These are phyloP conservation scores for Ogataea wickerhamii DNA, from an alignment of 805 yeast genomes.

Conservation along the genomic window DNA sequence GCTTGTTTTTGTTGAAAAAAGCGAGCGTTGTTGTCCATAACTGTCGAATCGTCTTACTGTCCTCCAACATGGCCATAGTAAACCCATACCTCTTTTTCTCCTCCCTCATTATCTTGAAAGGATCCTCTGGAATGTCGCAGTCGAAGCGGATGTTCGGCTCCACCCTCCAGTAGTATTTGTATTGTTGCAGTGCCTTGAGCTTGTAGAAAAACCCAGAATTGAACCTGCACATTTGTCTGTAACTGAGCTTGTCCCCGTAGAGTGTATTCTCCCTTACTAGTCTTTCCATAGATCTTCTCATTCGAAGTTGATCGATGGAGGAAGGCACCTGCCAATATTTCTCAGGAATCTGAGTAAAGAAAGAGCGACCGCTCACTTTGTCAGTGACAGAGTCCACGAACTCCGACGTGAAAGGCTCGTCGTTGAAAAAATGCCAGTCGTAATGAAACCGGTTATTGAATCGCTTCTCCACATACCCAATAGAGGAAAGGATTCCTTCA, in stretches of 20 bases:
- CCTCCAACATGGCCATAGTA: conserved; percentile 48
- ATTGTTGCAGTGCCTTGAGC: conserved; percentile 40
- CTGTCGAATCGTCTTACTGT: conserved; percentile 43
- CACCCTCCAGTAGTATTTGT: conserved; percentile 57
- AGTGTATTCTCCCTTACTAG: conserved; percentile 35
- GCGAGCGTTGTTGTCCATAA: conserved; percentile 46
- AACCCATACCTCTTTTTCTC: conserved; percentile 47
- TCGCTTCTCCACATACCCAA: conserved; percentile 35
- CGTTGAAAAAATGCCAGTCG: conserved; percentile 46
- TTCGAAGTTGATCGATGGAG: conserved; percentile 35
- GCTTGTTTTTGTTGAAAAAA: conserved; percentile 38
- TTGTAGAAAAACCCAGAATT: conserved; percentile 52
- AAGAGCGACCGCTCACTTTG: conserved; percentile 39
- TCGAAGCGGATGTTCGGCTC: conserved; percentile 48
- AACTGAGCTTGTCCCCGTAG: conserved; percentile 58
- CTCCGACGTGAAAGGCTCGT: conserved; percentile 39
- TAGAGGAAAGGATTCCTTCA: conserved; percentile 34
- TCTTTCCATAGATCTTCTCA: conserved; percentile 27
- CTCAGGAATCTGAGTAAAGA: conserved; percentile 41
- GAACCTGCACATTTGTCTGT: conserved; percentile 65
- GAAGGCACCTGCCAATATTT: conserved; percentile 48
- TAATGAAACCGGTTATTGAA: conserved; percentile 38
- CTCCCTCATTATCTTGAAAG: conserved; percentile 46
- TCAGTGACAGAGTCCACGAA: conserved; percentile 34
- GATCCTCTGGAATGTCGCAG: conserved; percentile 48